Conservation (phyloP, 192 early-diverging fungal species). For the Borealophlyctis nickersoniae region DNA sequence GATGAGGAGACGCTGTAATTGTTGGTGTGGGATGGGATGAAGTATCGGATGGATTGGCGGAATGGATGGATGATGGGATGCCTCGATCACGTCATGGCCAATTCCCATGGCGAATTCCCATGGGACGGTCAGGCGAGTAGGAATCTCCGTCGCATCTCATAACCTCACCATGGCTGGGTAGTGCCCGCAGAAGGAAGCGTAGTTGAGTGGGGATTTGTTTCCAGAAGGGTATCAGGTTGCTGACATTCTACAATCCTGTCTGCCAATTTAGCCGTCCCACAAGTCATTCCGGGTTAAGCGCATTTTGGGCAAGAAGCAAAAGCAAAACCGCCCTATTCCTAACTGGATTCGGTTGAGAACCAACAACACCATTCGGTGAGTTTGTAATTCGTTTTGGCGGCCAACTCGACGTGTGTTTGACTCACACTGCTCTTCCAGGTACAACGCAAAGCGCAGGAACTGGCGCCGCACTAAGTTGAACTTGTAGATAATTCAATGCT, state of each 20-base stretch:
- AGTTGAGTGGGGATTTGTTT: not conserved
- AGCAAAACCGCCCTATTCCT: slow-evolving; percentile 98
- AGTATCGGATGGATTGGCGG: slow-evolving; percentile 9
- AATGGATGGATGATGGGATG: slow-evolving; percentile 1
- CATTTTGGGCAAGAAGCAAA: slow-evolving; percentile 96
- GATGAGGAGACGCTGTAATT: too few species aligned
- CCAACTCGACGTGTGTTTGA: not conserved
- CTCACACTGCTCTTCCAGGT: slow-evolving; percentile 48
- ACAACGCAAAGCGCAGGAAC: slow-evolving; percentile 98
- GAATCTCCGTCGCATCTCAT: not conserved
- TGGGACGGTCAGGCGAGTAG: not conserved
- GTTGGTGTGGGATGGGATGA: not conserved
- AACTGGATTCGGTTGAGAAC: slow-evolving; percentile 96
- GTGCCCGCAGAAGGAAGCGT: not conserved
- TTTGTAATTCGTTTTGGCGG: not conserved
- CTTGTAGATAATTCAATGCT: too few species aligned
- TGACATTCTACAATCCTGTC: not conserved
- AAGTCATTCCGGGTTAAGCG: slow-evolving; percentile 98
- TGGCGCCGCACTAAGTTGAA: slow-evolving; percentile 99
- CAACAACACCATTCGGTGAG: slow-evolving; percentile 84
- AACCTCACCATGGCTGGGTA: not conserved
- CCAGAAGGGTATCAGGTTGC: not conserved
- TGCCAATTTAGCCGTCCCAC: slow-evolving; percentile 73
- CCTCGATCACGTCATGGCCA: not conserved
- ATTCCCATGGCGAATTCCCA: not conserved